Evolutionary conservation across 805 yeast genomes (phyloP), one percentile per base, ranked within the genome.

Genomic region (Yarrowia keelungensis): DNA sequence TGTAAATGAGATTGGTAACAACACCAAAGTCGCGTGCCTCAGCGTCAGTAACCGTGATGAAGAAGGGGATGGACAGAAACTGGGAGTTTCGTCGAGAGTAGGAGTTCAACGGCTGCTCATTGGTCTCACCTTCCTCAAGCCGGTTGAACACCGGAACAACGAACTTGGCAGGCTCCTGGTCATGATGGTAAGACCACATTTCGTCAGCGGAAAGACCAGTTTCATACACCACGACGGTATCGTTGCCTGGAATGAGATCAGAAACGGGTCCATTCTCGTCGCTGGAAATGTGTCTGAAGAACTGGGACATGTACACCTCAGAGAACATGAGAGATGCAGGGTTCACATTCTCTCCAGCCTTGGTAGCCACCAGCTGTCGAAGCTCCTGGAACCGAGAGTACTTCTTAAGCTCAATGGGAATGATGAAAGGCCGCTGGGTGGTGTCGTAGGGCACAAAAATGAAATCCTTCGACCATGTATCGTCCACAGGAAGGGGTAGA

Each of bases 401-500:
- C 71, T 89, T 89, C 38, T 83, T 80, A 68, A 95, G 79, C 73
- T 91, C 97, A 12, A 92, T 90, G 71, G 90, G 94, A 8, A 92
- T 79, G 9, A 76, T 61, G 66, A 79, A 78, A 0, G 88, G 85
- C 10, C 76, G 39, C 26, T 36, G 19, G 22, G 45, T 15, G 26
- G 56, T 47, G 39, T 62, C 67, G 32, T 47, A 47, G 5, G 90
- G 87, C 41, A 92, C 83, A 16, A 91, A 79, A 1, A 84, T 81
- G 43, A 94, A 82, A 22, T 83, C 83, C 49, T 87, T 88, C 41
- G 81, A 79, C 97, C 98, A 93, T 59, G 84, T 81, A 62, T 87
- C 85, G 58, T 85, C 85, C 1, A 89, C 85, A 0, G 98, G 98
- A 32, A 94, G 81, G 0, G 98, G 98, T 53, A 94, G 79, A 0